These are phyloP conservation scores for Pichia exigua DNA, from an alignment of 805 yeast species.

Conservation along the genomic window DNA sequence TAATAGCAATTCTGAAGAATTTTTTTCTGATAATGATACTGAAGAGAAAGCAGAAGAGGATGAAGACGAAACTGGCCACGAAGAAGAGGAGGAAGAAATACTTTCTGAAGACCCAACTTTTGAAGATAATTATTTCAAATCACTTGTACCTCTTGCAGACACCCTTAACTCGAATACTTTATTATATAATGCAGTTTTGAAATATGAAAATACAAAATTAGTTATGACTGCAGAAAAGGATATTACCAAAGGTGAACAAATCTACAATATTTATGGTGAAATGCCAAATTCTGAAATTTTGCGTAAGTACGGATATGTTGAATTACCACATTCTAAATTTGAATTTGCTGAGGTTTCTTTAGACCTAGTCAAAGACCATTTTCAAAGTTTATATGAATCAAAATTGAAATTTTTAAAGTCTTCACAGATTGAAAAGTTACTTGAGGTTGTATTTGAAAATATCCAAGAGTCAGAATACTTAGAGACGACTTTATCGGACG, in stretches of 20 bases:
- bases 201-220: conserved; percentile 40
- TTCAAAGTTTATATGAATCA: conserved; percentile 22
- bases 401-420: conserved; percentile 15
- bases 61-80: conserved; percentile 11
- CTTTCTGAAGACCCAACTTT: conserved; percentile 19
- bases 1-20: conserved; percentile 17
- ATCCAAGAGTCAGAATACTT: conserved; percentile 29
- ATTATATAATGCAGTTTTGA: conserved; percentile 65
- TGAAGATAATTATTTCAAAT: conserved; percentile 42
- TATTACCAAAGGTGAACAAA: conserved; percentile 61
- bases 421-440: conserved; percentile 9
- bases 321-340: conserved; percentile 54
- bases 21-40: conserved; percentile 14
- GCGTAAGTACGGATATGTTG: conserved; percentile 89
- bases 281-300: conserved; percentile 86
- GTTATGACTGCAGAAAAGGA: conserved; percentile 64
- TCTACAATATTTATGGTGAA: conserved; percentile 85
- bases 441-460: conserved; percentile 33
- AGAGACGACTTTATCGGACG: conserved; percentile 25
- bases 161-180: conserved; percentile 80
- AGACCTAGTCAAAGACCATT: conserved; percentile 31
- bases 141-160: conserved; percentile 93
- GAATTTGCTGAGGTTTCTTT: conserved; percentile 77
- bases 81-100: conserved; percentile 11
- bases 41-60: conserved; percentile 14